A percentile compares a stretch with the other conserved stretches of the same genome.
These are phyloP conservation scores for Rhodomyrtus tomentosa DNA, from an alignment of 345 rosid genomes.

Conservation along the genomic window DNA sequence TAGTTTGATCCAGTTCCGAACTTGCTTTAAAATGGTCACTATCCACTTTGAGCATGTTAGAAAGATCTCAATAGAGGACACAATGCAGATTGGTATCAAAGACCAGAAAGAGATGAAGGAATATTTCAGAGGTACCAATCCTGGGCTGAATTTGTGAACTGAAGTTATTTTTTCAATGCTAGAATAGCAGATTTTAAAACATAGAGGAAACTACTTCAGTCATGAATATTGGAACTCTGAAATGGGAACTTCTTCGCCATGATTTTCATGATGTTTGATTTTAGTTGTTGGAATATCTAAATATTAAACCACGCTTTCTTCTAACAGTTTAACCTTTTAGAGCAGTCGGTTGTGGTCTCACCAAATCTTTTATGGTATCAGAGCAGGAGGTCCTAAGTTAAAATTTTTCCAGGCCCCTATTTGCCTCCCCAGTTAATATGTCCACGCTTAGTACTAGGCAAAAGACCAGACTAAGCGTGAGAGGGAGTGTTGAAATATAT, in stretches of 20 bases:
- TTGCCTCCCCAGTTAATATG: no score
- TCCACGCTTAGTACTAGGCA: no score
- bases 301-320: no score
- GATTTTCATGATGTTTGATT: background rate
- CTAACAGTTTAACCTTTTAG: no score
- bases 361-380: no score
- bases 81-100: background rate
- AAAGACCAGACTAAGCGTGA: no score
- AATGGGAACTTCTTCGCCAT: background rate
- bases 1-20: background rate
- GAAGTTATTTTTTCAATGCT: background rate
- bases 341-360: no score
- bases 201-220: background rate
- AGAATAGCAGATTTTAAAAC: background rate
- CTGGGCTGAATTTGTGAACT: background rate
- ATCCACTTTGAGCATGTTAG: background rate
- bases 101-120: background rate
- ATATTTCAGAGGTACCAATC: background rate
- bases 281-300: no score
- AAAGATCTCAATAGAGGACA: background rate
- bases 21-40: background rate
- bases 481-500: no score
- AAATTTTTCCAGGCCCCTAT: no score
- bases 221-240: background rate
- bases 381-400: no score